Evolutionary conservation across 2,329 filamentous ascomycete genomes (phyloP).

Genomic region (Aspergillus hortae): DNA sequence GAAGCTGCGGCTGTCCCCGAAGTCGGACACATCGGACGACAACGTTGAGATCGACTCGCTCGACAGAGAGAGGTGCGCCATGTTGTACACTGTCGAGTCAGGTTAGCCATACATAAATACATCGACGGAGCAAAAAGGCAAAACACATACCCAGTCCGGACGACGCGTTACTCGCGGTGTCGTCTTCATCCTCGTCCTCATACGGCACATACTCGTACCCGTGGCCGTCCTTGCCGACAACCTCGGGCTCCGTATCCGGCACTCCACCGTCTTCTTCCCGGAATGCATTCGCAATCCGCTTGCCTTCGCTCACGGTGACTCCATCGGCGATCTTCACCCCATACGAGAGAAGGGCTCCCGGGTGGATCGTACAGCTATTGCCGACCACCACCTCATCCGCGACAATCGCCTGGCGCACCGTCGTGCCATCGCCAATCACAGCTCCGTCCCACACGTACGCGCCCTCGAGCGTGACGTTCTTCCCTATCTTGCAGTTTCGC

Average conservation of each 20-base stretch:
- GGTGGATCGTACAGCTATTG: conserved; percentile 63
- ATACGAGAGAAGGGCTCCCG: conserved; percentile 76
- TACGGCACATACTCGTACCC: conserved; percentile 64
- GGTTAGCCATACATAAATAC: conserved; percentile 8
- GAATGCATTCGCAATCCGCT: conserved; percentile 44
- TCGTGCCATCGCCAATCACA: conserved; percentile 69
- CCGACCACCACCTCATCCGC: conserved; percentile 71
- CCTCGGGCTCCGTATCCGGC: conserved; percentile 44
- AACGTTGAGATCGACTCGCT: conserved; percentile 62
- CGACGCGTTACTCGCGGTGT: conserved; percentile 59
- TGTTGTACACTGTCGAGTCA: conserved; percentile 45
- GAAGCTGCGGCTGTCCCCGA: conserved; percentile 62
- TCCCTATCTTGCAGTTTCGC: conserved; percentile 79
- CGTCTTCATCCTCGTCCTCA: conserved; percentile 63
- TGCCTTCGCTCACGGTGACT: conserved; percentile 41
- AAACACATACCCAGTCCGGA: conserved; percentile 33
- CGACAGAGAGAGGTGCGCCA: conserved; percentile 45
- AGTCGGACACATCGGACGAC: conserved; percentile 52
- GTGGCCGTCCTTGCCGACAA: conserved; percentile 58
- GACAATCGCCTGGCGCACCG: conserved; percentile 69
- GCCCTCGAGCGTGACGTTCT: conserved; percentile 72
- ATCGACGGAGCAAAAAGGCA: neutral
- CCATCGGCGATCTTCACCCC: conserved; percentile 68
- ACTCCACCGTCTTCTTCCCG: conserved; percentile 43
- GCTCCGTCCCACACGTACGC: conserved; percentile 87